phyloP scores from a whole-genome alignment of 108 stramenopile species.

The Pinguiococcus pyrenoidosus region DNA sequence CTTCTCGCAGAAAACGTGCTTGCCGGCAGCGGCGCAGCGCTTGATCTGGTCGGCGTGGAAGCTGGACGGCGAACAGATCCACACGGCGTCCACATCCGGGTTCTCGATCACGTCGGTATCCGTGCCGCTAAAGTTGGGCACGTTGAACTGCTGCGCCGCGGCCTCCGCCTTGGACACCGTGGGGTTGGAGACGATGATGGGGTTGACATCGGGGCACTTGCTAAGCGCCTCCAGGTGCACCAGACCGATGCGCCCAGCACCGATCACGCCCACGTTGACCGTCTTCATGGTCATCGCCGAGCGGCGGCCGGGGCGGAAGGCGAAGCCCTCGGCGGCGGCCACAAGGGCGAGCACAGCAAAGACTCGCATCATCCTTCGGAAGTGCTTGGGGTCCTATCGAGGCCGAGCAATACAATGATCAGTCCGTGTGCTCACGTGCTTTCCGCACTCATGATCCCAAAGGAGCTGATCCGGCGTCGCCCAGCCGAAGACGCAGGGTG shows the following conservation, averaged over 20 bases:
- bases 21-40: slow-evolving; percentile 67
- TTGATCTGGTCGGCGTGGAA: slow-evolving; percentile 86
- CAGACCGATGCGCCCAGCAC: slow-evolving; percentile 83
- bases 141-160: slow-evolving; percentile 66
- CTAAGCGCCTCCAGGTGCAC: slow-evolving; percentile 85
- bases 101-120: slow-evolving; percentile 79
- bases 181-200: slow-evolving; percentile 54
- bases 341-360: no score
- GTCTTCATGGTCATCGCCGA: slow-evolving; percentile 31
- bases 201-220: slow-evolving; percentile 32
- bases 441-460: no score
- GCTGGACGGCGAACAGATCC: slow-evolving; percentile 86
- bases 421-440: no score
- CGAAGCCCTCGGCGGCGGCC: no score
- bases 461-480: no score
- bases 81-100: slow-evolving; percentile 85
- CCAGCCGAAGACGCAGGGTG: no score
- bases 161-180: slow-evolving; percentile 80
- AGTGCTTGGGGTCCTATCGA: no score
- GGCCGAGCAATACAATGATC: no score
- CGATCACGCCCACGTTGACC: slow-evolving; percentile 79
- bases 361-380: no score
- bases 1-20: slow-evolving; percentile 91
- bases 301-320: no score
- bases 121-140: slow-evolving; percentile 63